Evolutionary conservation across 768 basidiomycete species (phyloP).

Genomic region (Mrakia blollopis): DNA sequence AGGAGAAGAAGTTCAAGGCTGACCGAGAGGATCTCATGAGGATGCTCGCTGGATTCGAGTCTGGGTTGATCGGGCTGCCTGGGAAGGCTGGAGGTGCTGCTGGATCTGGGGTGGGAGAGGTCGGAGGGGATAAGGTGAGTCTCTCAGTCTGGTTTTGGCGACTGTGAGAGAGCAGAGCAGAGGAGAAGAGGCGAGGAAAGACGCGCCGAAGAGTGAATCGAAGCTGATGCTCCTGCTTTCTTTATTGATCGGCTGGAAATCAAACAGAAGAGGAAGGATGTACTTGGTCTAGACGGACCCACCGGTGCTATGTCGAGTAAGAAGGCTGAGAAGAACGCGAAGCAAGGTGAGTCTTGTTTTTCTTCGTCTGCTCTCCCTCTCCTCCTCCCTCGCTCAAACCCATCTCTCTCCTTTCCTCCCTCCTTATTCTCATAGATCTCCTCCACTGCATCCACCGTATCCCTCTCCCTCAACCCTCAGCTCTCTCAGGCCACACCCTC

Average conservation of each 20-base stretch:
- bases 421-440: constrained; percentile 34
- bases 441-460: constrained; percentile 41
- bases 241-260: background rate
- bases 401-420: constrained; percentile 37
- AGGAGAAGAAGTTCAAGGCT: constrained; percentile 75
- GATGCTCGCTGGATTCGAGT: constrained; percentile 51
- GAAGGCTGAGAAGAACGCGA: constrained; percentile 36
- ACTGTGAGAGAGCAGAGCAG: background rate
- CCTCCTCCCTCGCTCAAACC: constrained; percentile 25
- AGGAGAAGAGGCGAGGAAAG: background rate
- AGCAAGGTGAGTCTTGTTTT: constrained; percentile 30
- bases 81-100: constrained; percentile 32
- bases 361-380: constrained; percentile 27
- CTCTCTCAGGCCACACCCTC: constrained; percentile 39
- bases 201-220: background rate
- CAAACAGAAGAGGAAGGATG: constrained; percentile 41
- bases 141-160: background rate
- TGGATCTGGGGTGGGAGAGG: constrained; percentile 23
- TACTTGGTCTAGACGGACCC: constrained; percentile 27
- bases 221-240: constrained; percentile 1
- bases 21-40: constrained; percentile 83
- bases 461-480: constrained; percentile 28
- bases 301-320: constrained; percentile 27
- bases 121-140: constrained; percentile 42
- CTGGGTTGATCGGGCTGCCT: constrained; percentile 37